Evolutionary conservation across 768 basidiomycete genomes (phyloP), one percentile per base, ranked within the genome.

Genomic region (Tylopilus intermedius): DNA sequence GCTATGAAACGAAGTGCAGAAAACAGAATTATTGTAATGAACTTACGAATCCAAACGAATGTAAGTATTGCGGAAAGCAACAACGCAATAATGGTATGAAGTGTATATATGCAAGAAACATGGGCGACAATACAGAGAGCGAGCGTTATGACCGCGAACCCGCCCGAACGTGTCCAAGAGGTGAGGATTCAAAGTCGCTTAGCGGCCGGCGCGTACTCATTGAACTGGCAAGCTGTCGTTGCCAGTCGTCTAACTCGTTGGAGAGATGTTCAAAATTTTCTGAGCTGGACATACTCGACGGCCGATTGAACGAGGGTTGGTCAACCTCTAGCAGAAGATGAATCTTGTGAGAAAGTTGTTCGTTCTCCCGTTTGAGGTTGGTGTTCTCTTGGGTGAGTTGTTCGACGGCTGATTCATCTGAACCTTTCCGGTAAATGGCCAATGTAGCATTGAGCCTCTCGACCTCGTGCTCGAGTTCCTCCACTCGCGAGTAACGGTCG

Each of bases 261-360:
- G 85, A 88, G 43, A 90, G 80, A 58, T 87, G 77, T 64, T 88
- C 87, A 58, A 88, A 88, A 64, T 89, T 88, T 62, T 92, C 90
- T 18, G 87, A 89, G 71, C 89, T 91, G 30, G 89, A 87, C 53
- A 80, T 82, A 63, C 90, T 92, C 44, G 77, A 74, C 40, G 83
- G 81, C 30, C 80, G 80, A 29, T 82, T 82, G 62, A 85, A 90
- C 3, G 79, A 74, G 21, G 87, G 81, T 59, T 88, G 87, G 61
- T 92, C 90, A 41, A 89, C 90, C 62, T 93, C 90, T 49, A 95
- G 79, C 14, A 95, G 76, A 44, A 94, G 78, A 51, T 84, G 88
- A 60, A 95, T 92, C 77, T 92, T 93, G 67, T 90, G 90, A n/a
- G 86, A 85, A 41, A 94, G 79, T 60, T 92, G 84, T 64, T 90